Base-by-base conservation (phyloP, 23 red algal genomes). In the Chondrus crispus region DNA sequence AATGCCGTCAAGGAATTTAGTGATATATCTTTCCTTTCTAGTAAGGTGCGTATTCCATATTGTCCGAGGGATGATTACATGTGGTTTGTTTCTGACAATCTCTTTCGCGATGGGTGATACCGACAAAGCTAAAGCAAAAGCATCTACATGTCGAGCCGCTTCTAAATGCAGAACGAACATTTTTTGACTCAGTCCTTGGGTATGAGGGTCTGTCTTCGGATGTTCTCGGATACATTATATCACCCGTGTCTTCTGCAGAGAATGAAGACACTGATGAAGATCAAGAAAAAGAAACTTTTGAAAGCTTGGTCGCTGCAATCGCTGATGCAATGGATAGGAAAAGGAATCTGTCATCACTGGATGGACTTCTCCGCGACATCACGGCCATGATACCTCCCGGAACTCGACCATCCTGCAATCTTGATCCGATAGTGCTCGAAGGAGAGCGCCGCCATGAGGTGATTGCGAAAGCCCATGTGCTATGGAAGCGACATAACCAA, bases 121-220 rank as follows among this genome's bases (percentile, higher is more conserved):
- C n/a, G n/a, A 54, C 39, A 55, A 19, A 80, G 82, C 38, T 86
- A 20, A 20, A 72, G 11, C 40, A 36, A 33, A 64, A 63, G 28
- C 60, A 63, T 10, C 38, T 86, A 44, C 42, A 45, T 26, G 46
- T 73, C 46, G 48, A 49, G 5, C 24, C 60, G 9, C 44, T 86
- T 58, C 18, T 35, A 47, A 43, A 69, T 28, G 82, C 82, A 1
- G 82, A 86, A 47, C 57, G 82, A 36, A 46, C 43, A 22, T 86
- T 86, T 26, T 12, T 86, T 70, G 82, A 86, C 42, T 86, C 82
- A 7, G 82, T 86, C 18, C 53, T 86, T 41, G 82, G 82, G 10
- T 86, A 71, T 50, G 82, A 86, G 66, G 82, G 82, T 19, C 26
- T 86, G 19, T 50, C 62, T 51, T 47, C 58, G 26, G 82, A 86